Percentiles rank a stretch among this genome's conserved stretches.
These are phyloP conservation scores for Triticum aestivum DNA, from an alignment of 176 grass and related monocot species.

Conservation along the genomic window IWGSC_CS_RefSeq_v2.1 NC_057808.1:287992749-287993248, in stretches of 20 bases:
- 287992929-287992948: background rate
- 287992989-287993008: conserved; percentile 3
- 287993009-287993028: conserved; percentile 20
- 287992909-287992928: background rate
- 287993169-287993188: conserved; percentile 21
- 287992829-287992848: background rate
- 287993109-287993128: conserved; percentile 30
- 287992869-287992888: background rate
- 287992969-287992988: background rate
- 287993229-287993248: conserved; percentile 16
- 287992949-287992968: background rate
- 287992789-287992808: background rate
- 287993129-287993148: background rate
- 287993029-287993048: conserved; percentile 19
- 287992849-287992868: background rate
- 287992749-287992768: background rate
- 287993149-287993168: conserved; percentile 40
- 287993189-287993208: conserved; percentile 22
- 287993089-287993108: conserved; percentile 37
- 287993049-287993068: background rate
- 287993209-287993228: conserved; percentile 16
- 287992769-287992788: background rate
- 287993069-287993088: conserved; percentile 28
- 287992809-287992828: background rate
- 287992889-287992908: background rate